Conservation (phyloP, 371 early-diverging fungal species). For the Circinella minor region DNA sequence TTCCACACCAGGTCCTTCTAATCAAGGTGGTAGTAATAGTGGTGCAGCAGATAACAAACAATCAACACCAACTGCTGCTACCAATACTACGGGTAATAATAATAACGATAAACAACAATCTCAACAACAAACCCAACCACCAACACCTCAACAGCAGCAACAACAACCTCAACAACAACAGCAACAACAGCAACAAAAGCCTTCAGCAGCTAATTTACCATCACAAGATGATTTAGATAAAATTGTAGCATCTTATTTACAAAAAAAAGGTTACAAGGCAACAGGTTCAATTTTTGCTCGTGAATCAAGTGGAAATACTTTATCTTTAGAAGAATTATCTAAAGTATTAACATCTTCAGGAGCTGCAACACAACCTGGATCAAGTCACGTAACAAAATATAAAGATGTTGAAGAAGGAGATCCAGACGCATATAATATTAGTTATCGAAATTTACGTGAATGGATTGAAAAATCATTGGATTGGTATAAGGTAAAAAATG, state of each 20-base stretch:
- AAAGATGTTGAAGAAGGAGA: constrained; percentile 77
- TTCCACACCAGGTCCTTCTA: neutral
- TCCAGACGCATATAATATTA: constrained; percentile 76
- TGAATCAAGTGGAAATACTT: constrained; percentile 31
- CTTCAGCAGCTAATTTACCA: constrained; percentile 17
- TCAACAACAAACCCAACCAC: constrained; percentile 8
- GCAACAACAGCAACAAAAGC: constrained; percentile 10
- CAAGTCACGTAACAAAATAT: constrained; percentile 69
- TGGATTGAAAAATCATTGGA: constrained; percentile 98
- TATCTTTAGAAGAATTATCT: constrained; percentile 36
- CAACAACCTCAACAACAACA: constrained; percentile 4
- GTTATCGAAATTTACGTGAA: constrained; percentile 80
- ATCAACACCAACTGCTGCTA: neutral
- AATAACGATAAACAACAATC: neutral
- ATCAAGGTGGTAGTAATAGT: neutral
- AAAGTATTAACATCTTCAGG: constrained; percentile 26
- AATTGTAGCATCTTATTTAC: constrained; percentile 42
- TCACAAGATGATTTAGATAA: constrained; percentile 39
- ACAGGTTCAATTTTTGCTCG: constrained; percentile 35
- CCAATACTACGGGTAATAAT: neutral
- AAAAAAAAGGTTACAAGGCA: constrained; percentile 44
- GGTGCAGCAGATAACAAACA: neutral
- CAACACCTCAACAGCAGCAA: constrained; percentile 9
- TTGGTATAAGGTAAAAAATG: constrained; percentile 73
- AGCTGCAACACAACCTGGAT: constrained; percentile 22